phyloP scores from a whole-genome alignment of 2,329 filamentous ascomycete genomes.

The Hypoxylon rubiginosum region DNA sequence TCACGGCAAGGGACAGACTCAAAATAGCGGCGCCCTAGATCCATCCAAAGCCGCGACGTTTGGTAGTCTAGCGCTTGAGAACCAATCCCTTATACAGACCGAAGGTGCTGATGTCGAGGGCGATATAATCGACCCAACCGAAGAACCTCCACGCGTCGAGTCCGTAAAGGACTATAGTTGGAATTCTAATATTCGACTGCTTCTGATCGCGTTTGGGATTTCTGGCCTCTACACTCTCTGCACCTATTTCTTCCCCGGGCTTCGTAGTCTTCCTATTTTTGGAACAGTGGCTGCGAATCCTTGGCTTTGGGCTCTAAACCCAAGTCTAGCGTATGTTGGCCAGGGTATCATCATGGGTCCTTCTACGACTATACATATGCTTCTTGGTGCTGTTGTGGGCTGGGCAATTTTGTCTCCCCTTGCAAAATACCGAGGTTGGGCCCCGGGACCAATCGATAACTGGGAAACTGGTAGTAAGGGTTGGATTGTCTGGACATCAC shows the following conservation, averaged over 20 bases:
- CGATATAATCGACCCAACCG: conserved; percentile 27
- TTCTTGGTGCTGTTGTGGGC: conserved; percentile 87
- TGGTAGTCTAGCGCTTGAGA: conserved; percentile 52
- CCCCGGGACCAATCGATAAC: conserved; percentile 84
- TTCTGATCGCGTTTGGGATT: conserved; percentile 69
- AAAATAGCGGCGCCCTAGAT: conserved; percentile 47
- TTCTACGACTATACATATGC: conserved; percentile 94
- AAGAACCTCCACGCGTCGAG: conserved; percentile 48
- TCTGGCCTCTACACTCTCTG: conserved; percentile 80
- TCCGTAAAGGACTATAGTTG: conserved; percentile 58
- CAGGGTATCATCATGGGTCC: conserved; percentile 99
- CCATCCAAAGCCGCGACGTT: conserved; percentile 51
- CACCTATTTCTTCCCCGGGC: conserved; percentile 89
- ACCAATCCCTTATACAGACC: conserved; percentile 46
- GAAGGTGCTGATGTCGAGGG: conserved; percentile 42
- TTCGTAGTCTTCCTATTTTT: conserved; percentile 90
- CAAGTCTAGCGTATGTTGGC: conserved; percentile 95
- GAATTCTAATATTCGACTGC: conserved; percentile 65
- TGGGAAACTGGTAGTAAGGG: conserved; percentile 96
- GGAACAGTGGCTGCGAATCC: conserved; percentile 78
- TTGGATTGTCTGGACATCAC: conserved; percentile 97
- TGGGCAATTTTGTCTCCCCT: conserved; percentile 93
- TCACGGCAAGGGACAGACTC: conserved; percentile 72
- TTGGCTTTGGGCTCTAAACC: conserved; percentile 97
- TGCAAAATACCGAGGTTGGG: conserved; percentile 89